Conservation (phyloP, 2,329 filamentous ascomycete genomes). For the Talaromyces sp. region DNA sequence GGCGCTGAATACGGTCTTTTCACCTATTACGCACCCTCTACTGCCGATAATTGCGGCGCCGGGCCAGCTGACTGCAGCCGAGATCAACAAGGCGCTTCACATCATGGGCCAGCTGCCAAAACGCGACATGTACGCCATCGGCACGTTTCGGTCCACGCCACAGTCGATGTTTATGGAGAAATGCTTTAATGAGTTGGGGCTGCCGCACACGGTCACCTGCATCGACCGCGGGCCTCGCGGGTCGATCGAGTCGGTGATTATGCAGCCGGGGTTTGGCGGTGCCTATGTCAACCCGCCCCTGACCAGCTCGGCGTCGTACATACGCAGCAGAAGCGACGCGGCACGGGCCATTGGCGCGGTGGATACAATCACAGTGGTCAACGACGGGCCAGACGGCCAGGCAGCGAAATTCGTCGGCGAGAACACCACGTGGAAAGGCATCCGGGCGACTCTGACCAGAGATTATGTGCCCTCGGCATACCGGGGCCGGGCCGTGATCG, state of each 20-base stretch:
- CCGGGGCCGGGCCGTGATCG: slow-evolving; percentile 66
- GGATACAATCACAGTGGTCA: slow-evolving; percentile 66
- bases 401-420: slow-evolving; percentile 63
- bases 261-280: slow-evolving; percentile 71
- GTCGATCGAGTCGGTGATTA: slow-evolving; percentile 65
- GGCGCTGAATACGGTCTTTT: slow-evolving; percentile 79
- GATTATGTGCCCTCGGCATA: slow-evolving; percentile 82
- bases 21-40: slow-evolving; percentile 79
- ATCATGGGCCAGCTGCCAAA: slow-evolving; percentile 76
- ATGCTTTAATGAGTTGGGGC: slow-evolving; percentile 73
- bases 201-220: slow-evolving; percentile 74
- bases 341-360: slow-evolving; percentile 73
- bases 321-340: slow-evolving; percentile 66
- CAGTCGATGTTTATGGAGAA: slow-evolving; percentile 84
- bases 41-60: slow-evolving; percentile 79
- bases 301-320: slow-evolving; percentile 52
- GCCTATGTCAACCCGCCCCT: slow-evolving; percentile 74
- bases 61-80: slow-evolving; percentile 76
- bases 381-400: slow-evolving; percentile 42
- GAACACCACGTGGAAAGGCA: slow-evolving; percentile 81
- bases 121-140: slow-evolving; percentile 75
- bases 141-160: slow-evolving; percentile 64
- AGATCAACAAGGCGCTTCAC: slow-evolving; percentile 75
- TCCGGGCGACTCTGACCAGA: slow-evolving; percentile 71
- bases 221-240: slow-evolving; percentile 65